These are phyloP conservation scores for Cynanchum wilfordii DNA, from an alignment of 257 asterid genomes.

Conservation along the genomic window DNA sequence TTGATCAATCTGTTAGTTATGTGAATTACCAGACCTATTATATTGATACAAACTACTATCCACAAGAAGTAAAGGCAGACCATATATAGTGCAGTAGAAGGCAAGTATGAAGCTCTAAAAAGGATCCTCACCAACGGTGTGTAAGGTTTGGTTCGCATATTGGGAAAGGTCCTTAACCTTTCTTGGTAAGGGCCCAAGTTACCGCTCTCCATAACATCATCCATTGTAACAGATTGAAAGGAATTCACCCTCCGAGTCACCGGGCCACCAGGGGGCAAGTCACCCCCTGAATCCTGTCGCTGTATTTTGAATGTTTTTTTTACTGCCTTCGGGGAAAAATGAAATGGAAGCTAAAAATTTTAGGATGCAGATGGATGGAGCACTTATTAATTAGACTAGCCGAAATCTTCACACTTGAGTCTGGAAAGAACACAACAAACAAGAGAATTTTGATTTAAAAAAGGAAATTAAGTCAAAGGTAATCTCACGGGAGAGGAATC, in stretches of 20 bases:
- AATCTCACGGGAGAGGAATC: neutral
- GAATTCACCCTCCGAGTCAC: constrained; percentile 73
- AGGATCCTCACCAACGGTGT: constrained; percentile 65
- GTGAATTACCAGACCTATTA: no score
- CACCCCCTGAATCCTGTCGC: constrained; percentile 88
- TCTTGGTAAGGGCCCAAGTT: constrained; percentile 72
- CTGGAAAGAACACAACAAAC: constrained; percentile 5
- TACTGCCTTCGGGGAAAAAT: neutral
- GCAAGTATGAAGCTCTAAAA: no score
- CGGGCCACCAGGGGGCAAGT: constrained; percentile 76
- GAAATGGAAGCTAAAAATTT: neutral
- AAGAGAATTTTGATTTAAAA: neutral
- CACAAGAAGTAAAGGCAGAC: neutral
- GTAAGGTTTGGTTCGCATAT: constrained; percentile 80
- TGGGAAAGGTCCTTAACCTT: constrained; percentile 72
- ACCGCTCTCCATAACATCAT: constrained; percentile 83
- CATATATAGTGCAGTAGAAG: no score
- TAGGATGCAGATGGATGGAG: neutral
- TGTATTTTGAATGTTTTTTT: constrained; percentile 26
- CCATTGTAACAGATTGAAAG: constrained; percentile 80
- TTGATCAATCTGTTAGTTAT: no score
- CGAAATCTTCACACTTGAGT: neutral
- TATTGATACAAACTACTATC: no score
- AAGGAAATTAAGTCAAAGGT: neutral
- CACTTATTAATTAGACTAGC: neutral